phyloP scores from a whole-genome alignment of 2,329 filamentous ascomycete genomes.

The Hypoxylon sp. region DNA sequence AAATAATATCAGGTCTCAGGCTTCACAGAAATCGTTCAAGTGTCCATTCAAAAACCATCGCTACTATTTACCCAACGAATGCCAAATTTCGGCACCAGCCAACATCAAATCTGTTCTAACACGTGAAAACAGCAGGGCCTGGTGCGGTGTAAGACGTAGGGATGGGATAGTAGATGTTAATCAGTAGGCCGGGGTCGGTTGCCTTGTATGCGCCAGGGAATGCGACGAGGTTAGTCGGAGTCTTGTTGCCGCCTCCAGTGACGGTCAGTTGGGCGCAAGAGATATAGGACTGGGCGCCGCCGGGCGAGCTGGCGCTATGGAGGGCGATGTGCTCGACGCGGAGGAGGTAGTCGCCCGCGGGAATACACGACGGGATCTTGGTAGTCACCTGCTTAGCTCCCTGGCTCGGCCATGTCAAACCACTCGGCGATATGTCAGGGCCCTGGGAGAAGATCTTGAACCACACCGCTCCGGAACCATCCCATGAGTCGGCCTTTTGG shows the following conservation, averaged over 20 bases:
- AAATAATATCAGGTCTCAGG: not conserved
- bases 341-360: conserved; percentile 63
- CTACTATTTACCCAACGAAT: not conserved
- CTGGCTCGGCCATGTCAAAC: conserved; percentile 58
- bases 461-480: conserved; percentile 56
- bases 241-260: conserved; percentile 58
- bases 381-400: conserved; percentile 57
- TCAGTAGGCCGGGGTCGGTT: conserved; percentile 58
- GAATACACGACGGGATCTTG: conserved; percentile 59
- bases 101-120: conserved; percentile 34
- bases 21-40: not conserved
- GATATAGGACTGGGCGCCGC: conserved; percentile 63
- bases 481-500: conserved; percentile 55
- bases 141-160: conserved; percentile 56
- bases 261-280: conserved; percentile 57
- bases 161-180: conserved; percentile 60
- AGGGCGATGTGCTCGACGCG: conserved; percentile 64
- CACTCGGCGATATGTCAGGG: conserved; percentile 54
- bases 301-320: conserved; percentile 57
- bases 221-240: conserved; percentile 54
- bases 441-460: conserved; percentile 62
- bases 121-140: conserved; percentile 49
- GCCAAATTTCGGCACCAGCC: not conserved
- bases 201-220: conserved; percentile 60
- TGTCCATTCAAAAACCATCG: conserved; percentile 8